phyloP scores from a whole-genome alignment of 441 rosid genomes.

The Gossypium gossypioides region DNA sequence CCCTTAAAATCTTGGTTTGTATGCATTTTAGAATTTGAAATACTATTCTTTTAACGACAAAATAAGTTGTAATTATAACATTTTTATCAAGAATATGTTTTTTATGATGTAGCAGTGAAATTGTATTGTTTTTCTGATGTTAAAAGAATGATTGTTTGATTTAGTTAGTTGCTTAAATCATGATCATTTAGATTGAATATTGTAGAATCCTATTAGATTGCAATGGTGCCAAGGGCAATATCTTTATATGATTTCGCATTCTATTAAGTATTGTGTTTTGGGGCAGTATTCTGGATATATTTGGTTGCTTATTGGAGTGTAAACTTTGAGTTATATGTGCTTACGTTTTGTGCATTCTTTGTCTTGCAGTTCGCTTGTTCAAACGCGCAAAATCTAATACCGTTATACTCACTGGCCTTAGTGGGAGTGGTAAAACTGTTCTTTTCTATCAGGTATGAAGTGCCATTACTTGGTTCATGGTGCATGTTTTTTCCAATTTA shows the following conservation, averaged over 20 bases:
- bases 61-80: not conserved
- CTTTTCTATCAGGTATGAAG: slow-evolving; percentile 66
- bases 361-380: slow-evolving; percentile 44
- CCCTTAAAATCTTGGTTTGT: not conserved
- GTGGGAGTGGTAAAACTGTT: slow-evolving; percentile 73
- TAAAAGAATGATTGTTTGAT: not conserved
- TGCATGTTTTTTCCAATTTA: not conserved
- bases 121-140: not conserved
- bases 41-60: not conserved
- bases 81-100: not conserved
- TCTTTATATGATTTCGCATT: not conserved
- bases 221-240: not conserved
- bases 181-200: not conserved
- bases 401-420: slow-evolving; percentile 60
- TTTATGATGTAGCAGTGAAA: not conserved
- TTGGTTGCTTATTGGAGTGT: not conserved
- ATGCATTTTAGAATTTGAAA: not conserved
- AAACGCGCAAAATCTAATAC: slow-evolving; percentile 53
- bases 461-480: not conserved
- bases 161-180: not conserved
- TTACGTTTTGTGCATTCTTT: not conserved
- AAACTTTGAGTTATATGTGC: not conserved
- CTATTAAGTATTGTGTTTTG: not conserved
- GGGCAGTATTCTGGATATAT: not conserved
- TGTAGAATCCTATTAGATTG: not conserved